Conservation (phyloP, 306 rosid genomes). For the Potentilla sterilis region DNA sequence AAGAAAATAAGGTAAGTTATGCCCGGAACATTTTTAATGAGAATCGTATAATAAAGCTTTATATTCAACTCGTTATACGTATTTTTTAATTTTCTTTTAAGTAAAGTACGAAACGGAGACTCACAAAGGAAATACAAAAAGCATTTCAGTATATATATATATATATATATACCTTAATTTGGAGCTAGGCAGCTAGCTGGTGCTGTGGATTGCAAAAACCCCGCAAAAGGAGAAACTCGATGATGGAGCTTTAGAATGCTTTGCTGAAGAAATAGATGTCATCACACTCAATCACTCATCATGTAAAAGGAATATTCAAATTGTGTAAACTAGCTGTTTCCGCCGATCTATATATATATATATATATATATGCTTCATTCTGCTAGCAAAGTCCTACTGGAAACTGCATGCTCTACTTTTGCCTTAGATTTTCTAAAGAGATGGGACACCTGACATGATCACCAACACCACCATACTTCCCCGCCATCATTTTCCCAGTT, state of each 20-base stretch:
- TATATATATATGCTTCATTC: not conserved
- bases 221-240: not conserved
- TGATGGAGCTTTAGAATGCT: not conserved
- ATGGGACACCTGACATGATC: constrained; percentile 19
- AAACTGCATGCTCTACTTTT: constrained; percentile 1
- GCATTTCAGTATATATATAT: not conserved
- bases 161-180: not conserved
- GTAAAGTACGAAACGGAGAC: no score
- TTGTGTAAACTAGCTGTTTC: not conserved
- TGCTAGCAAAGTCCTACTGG: not conserved
- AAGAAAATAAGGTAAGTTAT: no score
- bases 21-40: no score
- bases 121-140: not conserved
- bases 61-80: no score
- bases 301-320: constrained; percentile 8
- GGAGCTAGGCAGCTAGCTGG: not conserved
- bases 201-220: not conserved
- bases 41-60: no score
- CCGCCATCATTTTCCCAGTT: constrained; percentile 5
- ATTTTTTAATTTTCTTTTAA: not conserved
- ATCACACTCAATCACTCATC: not conserved
- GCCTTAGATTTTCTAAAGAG: not conserved
- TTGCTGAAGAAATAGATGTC: not conserved
- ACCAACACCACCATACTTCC: not conserved
- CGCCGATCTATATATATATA: not conserved